These are phyloP conservation scores for Populus simonii DNA, from an alignment of 345 rosid genomes.

Conservation along the genomic window DNA sequence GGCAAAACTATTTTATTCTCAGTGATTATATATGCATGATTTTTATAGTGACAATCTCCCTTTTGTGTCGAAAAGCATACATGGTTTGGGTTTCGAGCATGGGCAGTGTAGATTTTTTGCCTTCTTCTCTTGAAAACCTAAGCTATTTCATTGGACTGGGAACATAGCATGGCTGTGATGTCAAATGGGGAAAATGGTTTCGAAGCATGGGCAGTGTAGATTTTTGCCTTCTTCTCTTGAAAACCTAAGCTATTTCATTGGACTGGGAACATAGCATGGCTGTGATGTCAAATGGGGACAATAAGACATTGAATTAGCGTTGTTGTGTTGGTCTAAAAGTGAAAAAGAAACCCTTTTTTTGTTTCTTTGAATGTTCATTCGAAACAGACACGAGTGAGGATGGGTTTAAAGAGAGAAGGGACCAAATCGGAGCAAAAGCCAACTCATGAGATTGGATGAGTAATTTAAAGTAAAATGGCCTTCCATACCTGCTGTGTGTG, in stretches of 20 bases:
- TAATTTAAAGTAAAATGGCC: background rate
- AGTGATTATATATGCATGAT: too few species aligned
- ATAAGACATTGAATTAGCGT: background rate
- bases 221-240: background rate
- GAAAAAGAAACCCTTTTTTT: background rate
- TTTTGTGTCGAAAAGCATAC: too few species aligned
- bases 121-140: background rate
- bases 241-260: background rate
- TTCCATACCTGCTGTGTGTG: background rate
- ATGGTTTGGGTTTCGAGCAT: background rate
- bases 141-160: background rate
- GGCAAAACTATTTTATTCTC: too few species aligned
- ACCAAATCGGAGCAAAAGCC: background rate
- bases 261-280: background rate
- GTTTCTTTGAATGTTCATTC: too few species aligned
- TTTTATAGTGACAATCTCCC: too few species aligned
- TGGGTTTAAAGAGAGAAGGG: background rate
- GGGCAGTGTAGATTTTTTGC: background rate
- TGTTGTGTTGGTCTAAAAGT: background rate
- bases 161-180: background rate
- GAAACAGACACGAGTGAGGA: background rate
- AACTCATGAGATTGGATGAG: background rate
- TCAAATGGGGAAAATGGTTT: background rate
- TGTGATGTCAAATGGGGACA: background rate
- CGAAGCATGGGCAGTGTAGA: background rate